Conservation (phyloP, 2,329 filamentous ascomycete species). For the Lachnellula arida region DNA sequence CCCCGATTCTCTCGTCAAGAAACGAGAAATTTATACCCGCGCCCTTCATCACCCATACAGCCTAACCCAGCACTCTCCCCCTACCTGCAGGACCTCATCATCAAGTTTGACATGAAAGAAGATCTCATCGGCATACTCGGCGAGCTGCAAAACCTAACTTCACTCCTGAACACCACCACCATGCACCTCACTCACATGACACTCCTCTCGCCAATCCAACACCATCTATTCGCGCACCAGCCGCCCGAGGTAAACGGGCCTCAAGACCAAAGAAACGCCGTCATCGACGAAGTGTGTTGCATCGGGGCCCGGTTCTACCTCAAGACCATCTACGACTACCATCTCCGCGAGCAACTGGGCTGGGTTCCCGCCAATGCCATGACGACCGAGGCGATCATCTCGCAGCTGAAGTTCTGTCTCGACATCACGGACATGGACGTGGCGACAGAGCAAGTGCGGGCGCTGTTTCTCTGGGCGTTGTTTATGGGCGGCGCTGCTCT, state of each 20-base stretch:
- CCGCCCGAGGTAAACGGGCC: not conserved
- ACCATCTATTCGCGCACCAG: not conserved
- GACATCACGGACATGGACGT: not conserved
- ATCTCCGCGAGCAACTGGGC: not conserved
- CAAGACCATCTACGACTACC: not conserved
- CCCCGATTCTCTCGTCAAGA: not conserved
- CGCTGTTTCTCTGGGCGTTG: not conserved
- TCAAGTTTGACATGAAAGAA: not conserved
- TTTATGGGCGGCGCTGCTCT: not conserved
- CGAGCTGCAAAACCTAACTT: not conserved
- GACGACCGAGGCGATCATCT: not conserved
- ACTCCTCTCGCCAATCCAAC: not conserved
- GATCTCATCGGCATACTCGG: not conserved
- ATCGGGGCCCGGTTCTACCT: not conserved
- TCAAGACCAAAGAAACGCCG: not conserved
- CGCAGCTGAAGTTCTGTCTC: not conserved
- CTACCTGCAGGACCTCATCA: not conserved
- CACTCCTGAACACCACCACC: not conserved
- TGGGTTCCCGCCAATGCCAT: not conserved
- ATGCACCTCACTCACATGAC: not conserved
- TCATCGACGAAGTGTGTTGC: not conserved
- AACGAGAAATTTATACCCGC: not conserved
- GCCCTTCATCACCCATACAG: not conserved
- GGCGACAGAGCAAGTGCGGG: not conserved
- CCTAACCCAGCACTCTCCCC: not conserved